Conservation (phyloP, 768 basidiomycete species). For the Pleurotus giganteus region DNA sequence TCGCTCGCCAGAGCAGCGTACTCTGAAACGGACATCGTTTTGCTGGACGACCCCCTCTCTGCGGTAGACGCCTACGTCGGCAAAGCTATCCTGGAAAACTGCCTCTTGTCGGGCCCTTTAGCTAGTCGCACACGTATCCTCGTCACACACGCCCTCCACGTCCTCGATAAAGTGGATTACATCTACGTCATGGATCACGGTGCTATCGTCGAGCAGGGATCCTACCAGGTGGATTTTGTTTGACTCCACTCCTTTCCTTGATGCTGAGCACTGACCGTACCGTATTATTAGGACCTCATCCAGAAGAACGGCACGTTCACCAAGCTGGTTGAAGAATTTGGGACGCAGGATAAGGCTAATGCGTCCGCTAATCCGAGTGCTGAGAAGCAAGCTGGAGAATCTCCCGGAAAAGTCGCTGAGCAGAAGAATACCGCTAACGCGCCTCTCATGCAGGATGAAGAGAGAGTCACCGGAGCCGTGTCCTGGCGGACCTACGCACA, state of each 20-base stretch:
- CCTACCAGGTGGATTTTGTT: constrained; percentile 40
- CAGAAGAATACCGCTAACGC: constrained; percentile 18
- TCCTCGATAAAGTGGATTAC: constrained; percentile 55
- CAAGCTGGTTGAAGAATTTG: constrained; percentile 16
- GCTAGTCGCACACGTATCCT: constrained; percentile 54
- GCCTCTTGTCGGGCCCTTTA: constrained; percentile 51
- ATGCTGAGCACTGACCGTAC: background rate
- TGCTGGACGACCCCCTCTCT: constrained; percentile 80
- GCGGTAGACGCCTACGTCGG: constrained; percentile 80
- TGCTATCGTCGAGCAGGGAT: constrained; percentile 58
- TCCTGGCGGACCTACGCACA: constrained; percentile 44
- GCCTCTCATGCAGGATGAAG: constrained; percentile 52
- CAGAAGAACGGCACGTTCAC: constrained; percentile 3
- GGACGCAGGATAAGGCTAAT: constrained; percentile 2
- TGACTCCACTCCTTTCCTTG: background rate
- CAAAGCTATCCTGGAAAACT: constrained; percentile 59
- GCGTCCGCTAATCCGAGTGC: background rate
- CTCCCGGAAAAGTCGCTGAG: constrained; percentile 19
- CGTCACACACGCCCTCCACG: constrained; percentile 58
- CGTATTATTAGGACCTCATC: constrained; percentile 15
- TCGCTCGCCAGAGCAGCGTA: constrained; percentile 78
- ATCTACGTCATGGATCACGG: constrained; percentile 64
- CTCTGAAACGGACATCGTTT: constrained; percentile 65
- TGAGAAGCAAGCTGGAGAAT: constrained; percentile 10
- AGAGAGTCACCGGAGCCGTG: constrained; percentile 54